Base-by-base conservation (phyloP, 345 rosid genomes). In the Syzygium aqueum region DNA sequence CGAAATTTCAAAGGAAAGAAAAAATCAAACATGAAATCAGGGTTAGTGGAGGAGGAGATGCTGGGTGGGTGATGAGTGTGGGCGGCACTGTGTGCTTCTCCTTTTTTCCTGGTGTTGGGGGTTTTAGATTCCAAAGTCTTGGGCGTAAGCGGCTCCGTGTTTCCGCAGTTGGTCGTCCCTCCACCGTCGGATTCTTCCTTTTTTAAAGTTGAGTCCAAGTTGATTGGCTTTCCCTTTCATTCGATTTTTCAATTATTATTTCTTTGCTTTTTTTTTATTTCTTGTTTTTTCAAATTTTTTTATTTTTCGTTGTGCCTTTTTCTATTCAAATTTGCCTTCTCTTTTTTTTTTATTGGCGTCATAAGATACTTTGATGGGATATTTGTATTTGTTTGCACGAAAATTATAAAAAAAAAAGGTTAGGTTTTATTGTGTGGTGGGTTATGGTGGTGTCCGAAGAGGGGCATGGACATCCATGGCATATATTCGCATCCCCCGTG, bases 71-170 rank as follows among this genome's bases (percentile, higher is more conserved):
- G 82, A 5, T 73, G 25, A 13, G 82, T 10, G 82, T 54, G 59
- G 59, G 59, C 59, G 40, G 46, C 40, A 19, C 49, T 43, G 23
- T 43, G 46, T 6, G 25, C 46, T 73, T 19, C 16, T 30, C 46
- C 9, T 19, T 37, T 33, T 27, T 73, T 73, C 82, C 84, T 84
- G 86, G 86, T n/a, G 84, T 57, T 21, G 59, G 87, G 87, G 87
- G 87, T 84, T 73, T 73, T 37, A 89, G 93, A 97, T 95, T 95
- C 99, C 98, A 93, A 94, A 89, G 93, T 89, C 90, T 86, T 95
- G 95, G 98, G 96, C 91, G 89, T 61, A 84, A 92, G 94, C 99
- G 97, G 98, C 95, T 96, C 95, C 98, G 97, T 94, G 96, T 97
- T 92, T 94, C 98, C 99, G 99, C 99, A 93, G 84, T 90, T 92